phyloP scores from a whole-genome alignment of 805 yeast genomes.

The Kodamaea lidongshanica region DNA sequence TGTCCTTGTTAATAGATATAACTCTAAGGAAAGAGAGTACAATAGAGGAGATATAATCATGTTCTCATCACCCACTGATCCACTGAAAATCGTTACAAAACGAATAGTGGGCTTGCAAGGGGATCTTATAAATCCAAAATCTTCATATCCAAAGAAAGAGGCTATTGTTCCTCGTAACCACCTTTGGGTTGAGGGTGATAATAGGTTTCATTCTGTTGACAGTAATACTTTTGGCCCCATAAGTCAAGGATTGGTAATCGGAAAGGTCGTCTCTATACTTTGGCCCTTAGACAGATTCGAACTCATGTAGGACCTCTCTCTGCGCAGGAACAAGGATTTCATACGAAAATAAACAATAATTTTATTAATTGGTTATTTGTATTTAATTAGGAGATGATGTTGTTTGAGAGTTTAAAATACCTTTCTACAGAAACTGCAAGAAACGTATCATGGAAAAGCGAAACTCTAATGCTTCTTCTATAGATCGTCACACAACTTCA shows the following conservation, averaged over 20 bases:
- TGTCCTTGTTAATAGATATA: constrained; percentile 65
- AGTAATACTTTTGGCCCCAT: constrained; percentile 87
- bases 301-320: background rate
- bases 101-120: constrained; percentile 73
- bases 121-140: constrained; percentile 56
- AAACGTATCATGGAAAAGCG: too few species aligned
- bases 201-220: constrained; percentile 69
- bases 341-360: too few species aligned
- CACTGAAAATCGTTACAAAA: constrained; percentile 70
- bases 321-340: too few species aligned
- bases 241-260: constrained; percentile 71
- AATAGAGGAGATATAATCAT: constrained; percentile 67
- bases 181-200: constrained; percentile 94
- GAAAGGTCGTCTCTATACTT: constrained; percentile 61
- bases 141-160: constrained; percentile 58
- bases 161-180: constrained; percentile 72
- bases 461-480: too few species aligned
- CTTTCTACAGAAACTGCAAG: too few species aligned
- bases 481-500: too few species aligned
- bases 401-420: too few species aligned
- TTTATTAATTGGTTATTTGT: too few species aligned
- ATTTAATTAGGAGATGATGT: too few species aligned
- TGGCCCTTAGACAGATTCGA: constrained; percentile 52
- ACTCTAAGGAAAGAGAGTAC: constrained; percentile 40
- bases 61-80: constrained; percentile 75